These are phyloP conservation scores for Ilex paraguariensis DNA, from an alignment of 305 asterid species.

Conservation along the genomic window DNA sequence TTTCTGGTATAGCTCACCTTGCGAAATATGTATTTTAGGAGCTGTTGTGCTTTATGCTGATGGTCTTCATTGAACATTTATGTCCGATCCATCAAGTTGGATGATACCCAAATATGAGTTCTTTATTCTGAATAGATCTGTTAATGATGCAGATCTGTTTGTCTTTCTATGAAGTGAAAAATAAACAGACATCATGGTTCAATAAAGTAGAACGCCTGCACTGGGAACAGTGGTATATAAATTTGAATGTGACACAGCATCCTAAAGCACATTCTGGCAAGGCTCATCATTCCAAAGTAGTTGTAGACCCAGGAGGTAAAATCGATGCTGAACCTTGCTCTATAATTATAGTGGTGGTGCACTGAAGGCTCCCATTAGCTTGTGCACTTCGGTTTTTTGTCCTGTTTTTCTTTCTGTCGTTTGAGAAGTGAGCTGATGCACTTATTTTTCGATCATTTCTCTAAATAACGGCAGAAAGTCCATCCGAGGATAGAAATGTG, in stretches of 20 bases:
- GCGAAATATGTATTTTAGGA: no score
- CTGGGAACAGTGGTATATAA: constrained; percentile 97
- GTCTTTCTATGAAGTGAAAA: constrained; percentile 83
- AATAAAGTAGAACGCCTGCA: constrained; percentile 79
- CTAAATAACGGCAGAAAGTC: constrained; percentile 30
- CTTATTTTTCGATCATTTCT: neutral
- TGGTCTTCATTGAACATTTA: no score
- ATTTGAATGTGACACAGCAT: constrained; percentile 71
- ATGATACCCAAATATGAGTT: no score
- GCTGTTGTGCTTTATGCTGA: no score
- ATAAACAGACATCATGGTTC: constrained; percentile 91
- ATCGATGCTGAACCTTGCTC: constrained; percentile 6
- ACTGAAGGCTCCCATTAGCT: neutral
- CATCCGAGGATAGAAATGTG: constrained; percentile 71
- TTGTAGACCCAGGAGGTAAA: constrained; percentile 87
- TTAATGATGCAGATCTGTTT: constrained; percentile 63
- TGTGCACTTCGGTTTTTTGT: no score
- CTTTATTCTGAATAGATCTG: neutral
- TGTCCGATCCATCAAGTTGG: no score
- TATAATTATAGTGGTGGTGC: neutral
- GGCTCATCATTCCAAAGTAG: constrained; percentile 61
- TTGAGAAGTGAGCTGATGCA: neutral
- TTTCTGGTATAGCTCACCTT: no score
- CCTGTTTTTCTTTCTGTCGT: no score
- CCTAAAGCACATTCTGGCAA: constrained; percentile 66